Percentiles rank a stretch among this genome's conserved stretches.
Evolutionary conservation across 805 yeast genomes (phyloP).

Genomic region (Starmerella vaccinii): DNA sequence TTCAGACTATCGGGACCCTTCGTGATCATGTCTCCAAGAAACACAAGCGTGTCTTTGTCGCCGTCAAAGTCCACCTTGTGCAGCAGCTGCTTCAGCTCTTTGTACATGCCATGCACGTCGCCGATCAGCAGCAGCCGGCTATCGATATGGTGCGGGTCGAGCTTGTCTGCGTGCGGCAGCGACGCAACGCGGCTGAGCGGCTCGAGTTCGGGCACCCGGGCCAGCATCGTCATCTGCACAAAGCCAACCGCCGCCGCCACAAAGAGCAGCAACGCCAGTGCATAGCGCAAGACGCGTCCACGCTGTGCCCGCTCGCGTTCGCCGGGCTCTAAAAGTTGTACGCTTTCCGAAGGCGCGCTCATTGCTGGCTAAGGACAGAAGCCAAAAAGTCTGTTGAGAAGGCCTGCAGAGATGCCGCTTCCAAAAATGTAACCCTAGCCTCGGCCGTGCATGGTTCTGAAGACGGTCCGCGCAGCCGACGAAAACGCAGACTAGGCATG

Average conservation of each 20-base stretch:
- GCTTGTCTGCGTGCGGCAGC: constrained; percentile 17
- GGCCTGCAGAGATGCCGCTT: too few relatives aligned
- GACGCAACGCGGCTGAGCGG: constrained; percentile 24
- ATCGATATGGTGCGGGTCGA: constrained; percentile 16
- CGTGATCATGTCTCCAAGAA: constrained; percentile 75
- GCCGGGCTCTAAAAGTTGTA: background rate
- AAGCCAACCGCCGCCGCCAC: constrained; percentile 6
- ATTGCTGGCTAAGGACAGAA: too few relatives aligned
- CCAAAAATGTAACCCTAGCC: background rate
- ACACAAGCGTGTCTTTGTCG: constrained; percentile 45
- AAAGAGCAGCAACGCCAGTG: constrained; percentile 1
- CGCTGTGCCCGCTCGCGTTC: background rate
- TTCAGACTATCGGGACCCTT: constrained; percentile 71
- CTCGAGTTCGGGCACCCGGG: constrained; percentile 13
- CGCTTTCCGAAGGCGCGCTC: background rate
- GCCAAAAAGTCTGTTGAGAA: too few relatives aligned
- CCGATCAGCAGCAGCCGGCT: constrained; percentile 61
- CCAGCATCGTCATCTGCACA: background rate
- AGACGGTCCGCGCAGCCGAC: too few relatives aligned
- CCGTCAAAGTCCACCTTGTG: constrained; percentile 37
- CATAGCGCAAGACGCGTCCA: background rate
- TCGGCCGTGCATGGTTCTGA: background rate
- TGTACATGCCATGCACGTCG: constrained; percentile 75
- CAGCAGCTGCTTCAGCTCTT: constrained; percentile 46
- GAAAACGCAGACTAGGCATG: too few relatives aligned